These are phyloP conservation scores for Crataegus laevigata DNA, from an alignment of 306 rosid species.

Conservation along the genomic window DNA sequence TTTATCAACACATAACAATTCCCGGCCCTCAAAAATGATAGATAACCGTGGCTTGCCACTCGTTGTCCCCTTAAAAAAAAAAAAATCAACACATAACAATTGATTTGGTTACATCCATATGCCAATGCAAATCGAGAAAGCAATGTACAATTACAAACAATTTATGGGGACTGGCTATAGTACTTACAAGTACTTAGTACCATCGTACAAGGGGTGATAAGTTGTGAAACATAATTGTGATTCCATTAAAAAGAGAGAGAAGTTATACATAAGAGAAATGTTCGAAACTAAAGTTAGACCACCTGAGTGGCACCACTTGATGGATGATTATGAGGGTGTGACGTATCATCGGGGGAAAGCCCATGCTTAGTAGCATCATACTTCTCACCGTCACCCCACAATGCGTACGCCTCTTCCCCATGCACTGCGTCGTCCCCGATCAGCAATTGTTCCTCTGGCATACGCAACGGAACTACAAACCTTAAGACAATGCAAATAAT, in stretches of 20 bases:
- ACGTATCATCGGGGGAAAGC: background rate
- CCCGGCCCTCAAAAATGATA: rapidly evolving
- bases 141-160: too few species aligned
- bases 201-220: too few species aligned
- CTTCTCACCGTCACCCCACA: slow-evolving; percentile 62
- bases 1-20: too few species aligned
- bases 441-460: slow-evolving; percentile 47
- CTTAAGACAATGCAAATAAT: slow-evolving; percentile 30
- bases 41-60: too few species aligned
- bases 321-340: background rate
- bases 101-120: background rate
- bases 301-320: slow-evolving; percentile 2
- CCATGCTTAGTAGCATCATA: background rate
- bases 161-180: background rate
- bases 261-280: too few species aligned
- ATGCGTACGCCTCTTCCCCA: slow-evolving; percentile 60
- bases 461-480: slow-evolving; percentile 32
- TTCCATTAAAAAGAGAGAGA: too few species aligned
- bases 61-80: too few species aligned
- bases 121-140: background rate
- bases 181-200: too few species aligned
- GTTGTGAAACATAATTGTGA: too few species aligned
- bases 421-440: slow-evolving; percentile 57
- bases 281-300: background rate
- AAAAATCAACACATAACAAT: too few species aligned